Conservation (phyloP, 257 asterid genomes). For the Solanum chiquidenum region DNA sequence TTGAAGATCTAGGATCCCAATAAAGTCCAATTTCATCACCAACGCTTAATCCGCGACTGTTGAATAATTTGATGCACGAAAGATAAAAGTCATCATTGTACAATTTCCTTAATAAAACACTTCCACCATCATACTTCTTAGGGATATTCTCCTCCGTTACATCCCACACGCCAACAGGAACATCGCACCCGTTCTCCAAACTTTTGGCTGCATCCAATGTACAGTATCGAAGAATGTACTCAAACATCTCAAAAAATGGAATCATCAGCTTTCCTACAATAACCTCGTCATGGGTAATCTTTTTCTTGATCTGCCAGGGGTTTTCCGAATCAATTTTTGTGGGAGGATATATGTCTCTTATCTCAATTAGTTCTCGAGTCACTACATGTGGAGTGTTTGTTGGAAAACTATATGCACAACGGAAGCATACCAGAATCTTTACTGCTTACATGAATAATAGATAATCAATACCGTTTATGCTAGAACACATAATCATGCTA, state of each 20-base stretch:
- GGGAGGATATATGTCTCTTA: constrained; percentile 25
- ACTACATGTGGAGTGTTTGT: neutral
- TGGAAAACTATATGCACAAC: no score
- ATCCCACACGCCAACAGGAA: constrained; percentile 37
- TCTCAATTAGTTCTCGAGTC: constrained; percentile 26
- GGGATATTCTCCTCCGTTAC: constrained; percentile 15
- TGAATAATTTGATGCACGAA: neutral
- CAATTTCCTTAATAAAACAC: constrained; percentile 13
- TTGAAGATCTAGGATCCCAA: no score
- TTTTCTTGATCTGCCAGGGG: constrained; percentile 42
- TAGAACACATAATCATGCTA: no score
- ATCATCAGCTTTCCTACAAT: neutral
- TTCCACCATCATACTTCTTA: constrained; percentile 11
- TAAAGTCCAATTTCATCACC: no score
- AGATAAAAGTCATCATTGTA: neutral
- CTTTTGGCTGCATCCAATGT: constrained; percentile 19
- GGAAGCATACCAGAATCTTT: no score
- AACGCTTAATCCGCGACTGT: no score
- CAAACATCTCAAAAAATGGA: constrained; percentile 1
- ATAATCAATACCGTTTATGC: no score
- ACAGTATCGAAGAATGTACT: constrained; percentile 40
- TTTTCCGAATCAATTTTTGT: constrained; percentile 8
- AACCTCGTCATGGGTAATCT: neutral
- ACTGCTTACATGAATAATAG: no score
- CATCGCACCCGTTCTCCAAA: constrained; percentile 12